Evolutionary conservation across 805 yeast species (phyloP).

Genomic region (Candida railenensis): DNA sequence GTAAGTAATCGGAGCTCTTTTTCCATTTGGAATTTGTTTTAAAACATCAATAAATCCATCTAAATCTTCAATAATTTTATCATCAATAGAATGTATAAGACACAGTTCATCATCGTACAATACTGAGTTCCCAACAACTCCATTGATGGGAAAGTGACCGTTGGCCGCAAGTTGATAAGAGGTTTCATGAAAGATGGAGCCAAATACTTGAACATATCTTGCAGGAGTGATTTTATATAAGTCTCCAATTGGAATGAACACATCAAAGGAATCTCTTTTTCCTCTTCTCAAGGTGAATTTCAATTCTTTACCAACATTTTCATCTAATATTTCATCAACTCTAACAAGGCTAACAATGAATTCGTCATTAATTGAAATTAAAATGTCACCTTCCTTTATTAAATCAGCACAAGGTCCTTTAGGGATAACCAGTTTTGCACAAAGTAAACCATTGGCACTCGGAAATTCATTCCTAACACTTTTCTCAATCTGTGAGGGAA

Average conservation of each 20-base stretch:
- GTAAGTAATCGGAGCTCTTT: constrained; percentile 58
- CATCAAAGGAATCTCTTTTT: background rate
- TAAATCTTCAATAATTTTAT: constrained; percentile 65
- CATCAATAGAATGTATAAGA: constrained; percentile 76
- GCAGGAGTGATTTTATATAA: constrained; percentile 81
- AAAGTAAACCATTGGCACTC: constrained; percentile 71
- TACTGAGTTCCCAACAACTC: constrained; percentile 81
- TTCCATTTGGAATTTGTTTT: constrained; percentile 72
- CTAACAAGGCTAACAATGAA: constrained; percentile 67
- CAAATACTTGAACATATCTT: constrained; percentile 76
- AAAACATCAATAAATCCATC: constrained; percentile 77
- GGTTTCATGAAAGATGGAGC: constrained; percentile 81
- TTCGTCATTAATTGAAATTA: constrained; percentile 68
- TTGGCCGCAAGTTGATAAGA: constrained; percentile 88
- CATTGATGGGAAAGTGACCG: constrained; percentile 78
- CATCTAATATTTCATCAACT: constrained; percentile 79
- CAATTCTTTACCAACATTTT: constrained; percentile 58
- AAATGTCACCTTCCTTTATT: constrained; percentile 82
- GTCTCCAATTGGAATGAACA: constrained; percentile 59
- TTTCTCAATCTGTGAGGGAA: constrained; percentile 70
- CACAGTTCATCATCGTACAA: too few species aligned
- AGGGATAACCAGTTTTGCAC: constrained; percentile 78
- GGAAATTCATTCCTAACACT: constrained; percentile 69
- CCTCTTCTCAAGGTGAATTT: constrained; percentile 69
- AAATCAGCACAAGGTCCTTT: constrained; percentile 76